These are phyloP conservation scores for Trichoderma koningii DNA, from an alignment of 2,329 filamentous ascomycete genomes.

Conservation along the genomic window DNA sequence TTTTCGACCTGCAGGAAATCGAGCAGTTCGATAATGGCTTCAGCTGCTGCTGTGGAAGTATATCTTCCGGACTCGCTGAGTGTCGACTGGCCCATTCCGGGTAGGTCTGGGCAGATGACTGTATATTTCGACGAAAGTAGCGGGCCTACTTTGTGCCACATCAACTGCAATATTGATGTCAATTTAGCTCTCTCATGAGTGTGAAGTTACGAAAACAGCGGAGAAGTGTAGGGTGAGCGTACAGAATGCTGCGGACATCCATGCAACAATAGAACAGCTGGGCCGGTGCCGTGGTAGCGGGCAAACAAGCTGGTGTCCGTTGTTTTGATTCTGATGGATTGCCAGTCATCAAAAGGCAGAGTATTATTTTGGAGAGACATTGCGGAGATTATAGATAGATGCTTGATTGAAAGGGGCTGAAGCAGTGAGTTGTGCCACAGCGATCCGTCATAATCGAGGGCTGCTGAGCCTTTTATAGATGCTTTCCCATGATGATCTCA, in stretches of 20 bases:
- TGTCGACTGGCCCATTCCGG: conserved; percentile 46
- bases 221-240: not conserved
- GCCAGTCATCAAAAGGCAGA: conserved; percentile 18
- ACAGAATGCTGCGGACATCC: conserved; percentile 20
- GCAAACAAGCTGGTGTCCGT: conserved; percentile 4
- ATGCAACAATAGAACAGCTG: not conserved
- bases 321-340: conserved; percentile 14
- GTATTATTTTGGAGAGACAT: not conserved
- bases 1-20: conserved; percentile 47
- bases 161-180: conserved; percentile 28
- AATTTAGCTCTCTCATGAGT: not conserved
- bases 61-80: conserved; percentile 45
- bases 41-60: conserved; percentile 44
- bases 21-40: conserved; percentile 43
- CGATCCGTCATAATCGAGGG: not conserved
- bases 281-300: conserved; percentile 11
- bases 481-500: not conserved
- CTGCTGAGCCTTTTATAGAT: not conserved
- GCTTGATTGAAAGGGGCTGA: not conserved
- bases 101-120: conserved; percentile 47
- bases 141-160: conserved; percentile 44
- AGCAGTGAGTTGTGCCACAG: not conserved
- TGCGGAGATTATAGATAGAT: not conserved
- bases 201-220: not conserved
- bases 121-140: conserved; percentile 47